phyloP scores from a whole-genome alignment of 345 rosid genomes.

The Eucalyptus viminalis region DNA sequence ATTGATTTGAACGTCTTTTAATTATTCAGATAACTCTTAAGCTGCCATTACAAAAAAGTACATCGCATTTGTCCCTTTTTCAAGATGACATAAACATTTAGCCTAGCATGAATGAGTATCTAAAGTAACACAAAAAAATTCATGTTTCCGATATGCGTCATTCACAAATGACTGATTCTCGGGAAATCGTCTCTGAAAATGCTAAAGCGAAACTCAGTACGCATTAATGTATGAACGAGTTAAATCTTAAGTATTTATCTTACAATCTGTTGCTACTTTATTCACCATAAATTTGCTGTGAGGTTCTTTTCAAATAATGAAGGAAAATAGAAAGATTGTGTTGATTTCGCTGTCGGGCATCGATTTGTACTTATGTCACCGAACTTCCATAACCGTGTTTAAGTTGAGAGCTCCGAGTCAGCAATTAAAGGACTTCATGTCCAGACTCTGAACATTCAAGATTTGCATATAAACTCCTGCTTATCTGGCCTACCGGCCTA shows the following conservation, averaged over 20 bases:
- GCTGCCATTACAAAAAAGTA: background rate
- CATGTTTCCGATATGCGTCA: background rate
- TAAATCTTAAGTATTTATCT: background rate
- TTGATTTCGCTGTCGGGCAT: background rate
- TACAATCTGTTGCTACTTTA: background rate
- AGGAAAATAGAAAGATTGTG: background rate
- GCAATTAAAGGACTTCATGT: background rate
- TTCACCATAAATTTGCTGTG: background rate
- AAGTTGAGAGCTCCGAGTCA: background rate
- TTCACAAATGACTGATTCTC: background rate
- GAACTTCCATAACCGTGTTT: background rate
- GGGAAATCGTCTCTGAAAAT: background rate
- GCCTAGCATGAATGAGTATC: background rate
- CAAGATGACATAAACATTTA: background rate
- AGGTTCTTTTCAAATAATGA: background rate
- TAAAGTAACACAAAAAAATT: background rate
- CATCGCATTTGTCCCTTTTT: background rate
- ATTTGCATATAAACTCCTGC: background rate
- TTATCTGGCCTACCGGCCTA: background rate
- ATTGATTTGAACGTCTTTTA: background rate
- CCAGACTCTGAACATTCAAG: background rate
- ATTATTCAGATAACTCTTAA: background rate
- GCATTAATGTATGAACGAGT: background rate
- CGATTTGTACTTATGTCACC: background rate
- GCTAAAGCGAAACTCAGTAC: background rate